These are phyloP conservation scores for Penstemon eatonii DNA, from an alignment of 257 asterid species.

Conservation along the genomic window DNA sequence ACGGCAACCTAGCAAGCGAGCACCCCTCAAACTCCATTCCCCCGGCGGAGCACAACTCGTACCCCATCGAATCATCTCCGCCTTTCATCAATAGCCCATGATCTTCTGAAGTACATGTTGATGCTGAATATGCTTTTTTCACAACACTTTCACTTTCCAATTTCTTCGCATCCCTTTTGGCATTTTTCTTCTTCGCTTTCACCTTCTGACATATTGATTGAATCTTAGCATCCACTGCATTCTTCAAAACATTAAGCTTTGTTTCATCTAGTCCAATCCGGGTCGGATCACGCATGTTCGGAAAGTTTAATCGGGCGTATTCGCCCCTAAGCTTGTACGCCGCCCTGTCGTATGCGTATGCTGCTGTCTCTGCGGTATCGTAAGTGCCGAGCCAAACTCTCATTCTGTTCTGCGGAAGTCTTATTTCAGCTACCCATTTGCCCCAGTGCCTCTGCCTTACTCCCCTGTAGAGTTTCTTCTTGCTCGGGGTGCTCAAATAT, in stretches of 20 bases:
- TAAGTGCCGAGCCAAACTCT: conserved; percentile 69
- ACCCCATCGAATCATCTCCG: conserved; percentile 39
- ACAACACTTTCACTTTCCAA: conserved; percentile 20
- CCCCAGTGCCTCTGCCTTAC: conserved; percentile 65
- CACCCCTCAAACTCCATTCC: conserved; percentile 50
- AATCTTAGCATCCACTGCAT: conserved; percentile 71
- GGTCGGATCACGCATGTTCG: conserved; percentile 47
- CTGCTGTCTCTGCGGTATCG: conserved; percentile 75
- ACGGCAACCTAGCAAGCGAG: conserved; percentile 64
- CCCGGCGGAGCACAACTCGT: conserved; percentile 34
- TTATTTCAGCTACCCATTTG: conserved; percentile 52
- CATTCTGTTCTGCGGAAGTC: conserved; percentile 48
- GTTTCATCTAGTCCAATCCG: conserved; percentile 51
- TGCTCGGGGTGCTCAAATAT: conserved; percentile 30
- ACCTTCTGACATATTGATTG: conserved; percentile 64
- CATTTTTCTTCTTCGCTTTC: conserved; percentile 47
- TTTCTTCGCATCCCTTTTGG: conserved; percentile 37
- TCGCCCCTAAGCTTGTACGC: conserved; percentile 54
- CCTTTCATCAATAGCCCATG: conserved; percentile 44
- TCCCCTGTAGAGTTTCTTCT: conserved; percentile 52
- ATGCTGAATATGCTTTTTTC: conserved; percentile 24
- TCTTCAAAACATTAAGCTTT: conserved; percentile 42
- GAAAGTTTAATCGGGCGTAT: conserved; percentile 52
- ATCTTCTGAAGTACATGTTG: conserved; percentile 29
- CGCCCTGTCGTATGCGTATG: conserved; percentile 62